Base-by-base conservation (phyloP, 345 rosid genomes). In the Eucalyptus pauciflora region DNA sequence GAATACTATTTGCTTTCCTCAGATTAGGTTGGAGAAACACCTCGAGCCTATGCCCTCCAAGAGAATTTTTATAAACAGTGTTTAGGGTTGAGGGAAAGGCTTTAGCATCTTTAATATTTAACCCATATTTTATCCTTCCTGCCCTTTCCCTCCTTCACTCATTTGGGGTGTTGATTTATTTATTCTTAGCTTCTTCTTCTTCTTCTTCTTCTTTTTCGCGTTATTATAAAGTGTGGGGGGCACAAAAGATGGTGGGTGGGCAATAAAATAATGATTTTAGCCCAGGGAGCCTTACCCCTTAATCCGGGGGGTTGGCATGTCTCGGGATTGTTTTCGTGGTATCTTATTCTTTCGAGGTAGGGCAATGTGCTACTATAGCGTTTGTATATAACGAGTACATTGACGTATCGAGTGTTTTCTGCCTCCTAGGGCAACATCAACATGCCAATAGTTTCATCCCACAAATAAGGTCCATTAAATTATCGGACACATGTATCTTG, bases 201-300 rank as follows among this genome's bases (percentile, higher is more conserved):
- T 91, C 56, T 52, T 52, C 58, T 52, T 52, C 25, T 56, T 56
- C 29, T 56, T 56, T 56, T 93, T 92, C 92, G 91, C 94, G 92
- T 93, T 94, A 89, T 92, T 87, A 90, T 86, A 94, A 94, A 93
- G 96, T 93, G 31, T 7, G 45, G 91, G 93, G 91, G 90, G 69
- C 89, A 90, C 86, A 90, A 93, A 92, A 92, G 93, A 89, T 91
- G 93, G 92, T 93, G 48, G 85, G 85, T 41, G 48, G 24, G 29
- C 85, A 41, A 76, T 76, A 76, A 76, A 41, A 20, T 41, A 76
- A 76, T 76, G 85, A 76, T 76, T 41, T 33, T 31, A 51, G 48
- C 31, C 50, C 50, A 27, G 15, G 80, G n/a, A 52, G 50, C 71
- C 76, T 87, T 52, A 15, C 20, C 88, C 80, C 31, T 43, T 33